Base-by-base conservation (phyloP, 768 basidiomycete species). In the Auricularia sp. region DNA sequence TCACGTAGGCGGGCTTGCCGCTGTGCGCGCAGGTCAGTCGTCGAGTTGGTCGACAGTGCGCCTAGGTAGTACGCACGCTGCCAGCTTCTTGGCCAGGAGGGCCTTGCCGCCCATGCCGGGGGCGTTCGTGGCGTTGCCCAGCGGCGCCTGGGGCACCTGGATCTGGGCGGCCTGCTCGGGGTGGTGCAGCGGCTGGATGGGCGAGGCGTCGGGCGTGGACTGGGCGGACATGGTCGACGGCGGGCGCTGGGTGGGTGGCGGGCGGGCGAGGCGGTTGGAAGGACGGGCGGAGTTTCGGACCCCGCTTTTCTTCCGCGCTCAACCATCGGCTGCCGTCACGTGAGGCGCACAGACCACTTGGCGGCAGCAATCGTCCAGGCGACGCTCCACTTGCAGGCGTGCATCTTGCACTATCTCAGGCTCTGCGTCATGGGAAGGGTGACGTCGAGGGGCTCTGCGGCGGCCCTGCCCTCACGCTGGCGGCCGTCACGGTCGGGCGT, bases 21-120 rank as follows among this genome's bases (percentile, higher is more conserved):
- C 36, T 62, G 53, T 3, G 64, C 36, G 36, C 29, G 35, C 23
- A 3, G 54, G 54, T 59, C 7, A 7, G 56, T 12, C 12, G 35
- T 60, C 35, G 29, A 34, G 0, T 3, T 10, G 3, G 21, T 18
- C 47, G 21, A 58, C 1, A 59, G 2, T 14, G 11, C 11, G 23
- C 34, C 33, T 33, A 59, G 7, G 56, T 29, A 18, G 23, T 59
- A 59, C 56, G 23, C 14, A 59, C 56, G 11, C 5, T 29, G 56
- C 90, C 83, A 98, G 83, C 79, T 87, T 91, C 82, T 97, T 98
- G 11, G 91, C 92, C 29, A 99, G 76, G 44, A 99, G 81, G 1
- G 96, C 93, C 74, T 93, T 97, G 61, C 90, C 87, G 16, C 93
- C 94, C 82, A 93, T 83, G 39, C 87, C 87, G 14, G 78, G 84